phyloP scores from a whole-genome alignment of 208 protist species.

The Blastocrithidia nonstop region DNA sequence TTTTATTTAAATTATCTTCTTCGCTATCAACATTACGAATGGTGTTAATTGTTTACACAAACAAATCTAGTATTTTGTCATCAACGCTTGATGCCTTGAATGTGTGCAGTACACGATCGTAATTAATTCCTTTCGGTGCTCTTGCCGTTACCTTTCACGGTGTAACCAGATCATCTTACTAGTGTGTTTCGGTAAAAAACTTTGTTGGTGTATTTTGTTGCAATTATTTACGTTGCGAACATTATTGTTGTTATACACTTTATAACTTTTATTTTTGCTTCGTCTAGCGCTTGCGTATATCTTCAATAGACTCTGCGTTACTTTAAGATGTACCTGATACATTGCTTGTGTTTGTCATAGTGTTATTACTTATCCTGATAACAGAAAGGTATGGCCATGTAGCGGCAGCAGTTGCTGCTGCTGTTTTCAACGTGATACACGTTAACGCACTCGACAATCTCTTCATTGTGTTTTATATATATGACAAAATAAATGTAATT shows the following conservation, averaged over 20 bases:
- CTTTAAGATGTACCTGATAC: too few relatives aligned
- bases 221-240: neutral
- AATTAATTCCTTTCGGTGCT: slow-evolving; percentile 62
- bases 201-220: neutral
- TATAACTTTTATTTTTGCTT: neutral
- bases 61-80: slow-evolving; percentile 9
- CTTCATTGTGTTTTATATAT: too few relatives aligned
- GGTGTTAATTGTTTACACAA: neutral
- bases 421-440: too few relatives aligned
- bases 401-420: too few relatives aligned
- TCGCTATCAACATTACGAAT: neutral
- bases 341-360: too few relatives aligned
- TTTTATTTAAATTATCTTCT: too few relatives aligned
- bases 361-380: too few relatives aligned
- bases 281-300: too few relatives aligned
- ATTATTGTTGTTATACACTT: neutral
- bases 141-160: slow-evolving; percentile 67
- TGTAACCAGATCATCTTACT: slow-evolving; percentile 39
- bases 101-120: slow-evolving; percentile 57
- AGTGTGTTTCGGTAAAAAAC: neutral
- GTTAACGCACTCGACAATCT: too few relatives aligned
- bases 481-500: too few relatives aligned
- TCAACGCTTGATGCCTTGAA: slow-evolving; percentile 68
- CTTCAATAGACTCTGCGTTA: too few relatives aligned
- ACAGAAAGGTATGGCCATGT: too few relatives aligned